Percentiles rank a stretch among this genome's conserved stretches.
These are phyloP conservation scores for Incumbomyces lentus DNA, from an alignment of 2,329 filamentous ascomycete species.

Conservation along the genomic window DNA sequence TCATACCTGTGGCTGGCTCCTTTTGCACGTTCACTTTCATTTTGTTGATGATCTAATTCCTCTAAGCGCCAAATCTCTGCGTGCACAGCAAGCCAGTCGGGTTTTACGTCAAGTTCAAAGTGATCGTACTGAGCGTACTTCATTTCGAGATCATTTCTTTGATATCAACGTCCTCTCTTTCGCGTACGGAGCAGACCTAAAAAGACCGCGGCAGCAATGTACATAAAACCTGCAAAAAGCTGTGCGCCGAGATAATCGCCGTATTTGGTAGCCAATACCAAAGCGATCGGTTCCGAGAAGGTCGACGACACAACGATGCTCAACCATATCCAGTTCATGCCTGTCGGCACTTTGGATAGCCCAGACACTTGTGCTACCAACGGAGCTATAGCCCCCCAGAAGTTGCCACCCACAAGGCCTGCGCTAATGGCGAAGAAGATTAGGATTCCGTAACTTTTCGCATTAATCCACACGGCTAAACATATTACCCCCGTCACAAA, in stretches of 20 bases:
- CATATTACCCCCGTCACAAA: constrained; percentile 29
- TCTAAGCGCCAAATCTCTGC: too few species aligned
- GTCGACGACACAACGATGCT: constrained; percentile 44
- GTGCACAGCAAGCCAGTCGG: too few species aligned
- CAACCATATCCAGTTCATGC: constrained; percentile 50
- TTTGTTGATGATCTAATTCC: too few species aligned
- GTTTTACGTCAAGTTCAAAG: too few species aligned
- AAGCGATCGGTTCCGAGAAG: constrained; percentile 45
- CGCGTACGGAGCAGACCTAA: background rate
- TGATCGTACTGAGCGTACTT: too few species aligned
- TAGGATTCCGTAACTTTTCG: constrained; percentile 30
- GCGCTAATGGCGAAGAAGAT: constrained; percentile 34
- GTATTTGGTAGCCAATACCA: constrained; percentile 36
- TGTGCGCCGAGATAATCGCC: constrained; percentile 32
- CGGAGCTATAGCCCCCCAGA: constrained; percentile 35
- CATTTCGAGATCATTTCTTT: too few species aligned
- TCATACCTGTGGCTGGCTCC: too few species aligned
- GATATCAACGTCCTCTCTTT: too few species aligned
- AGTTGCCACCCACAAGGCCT: constrained; percentile 38
- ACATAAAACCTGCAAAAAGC: constrained; percentile 53
- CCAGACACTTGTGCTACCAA: constrained; percentile 53
- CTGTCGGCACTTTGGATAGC: constrained; percentile 45
- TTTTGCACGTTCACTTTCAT: too few species aligned
- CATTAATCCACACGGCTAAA: constrained; percentile 38
- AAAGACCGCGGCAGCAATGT: constrained; percentile 45